A percentile compares a stretch with the other conserved stretches of the same genome.
Evolutionary conservation across 108 stramenopile species (phyloP).

Genomic region (Schizochytrium sp.): DNA sequence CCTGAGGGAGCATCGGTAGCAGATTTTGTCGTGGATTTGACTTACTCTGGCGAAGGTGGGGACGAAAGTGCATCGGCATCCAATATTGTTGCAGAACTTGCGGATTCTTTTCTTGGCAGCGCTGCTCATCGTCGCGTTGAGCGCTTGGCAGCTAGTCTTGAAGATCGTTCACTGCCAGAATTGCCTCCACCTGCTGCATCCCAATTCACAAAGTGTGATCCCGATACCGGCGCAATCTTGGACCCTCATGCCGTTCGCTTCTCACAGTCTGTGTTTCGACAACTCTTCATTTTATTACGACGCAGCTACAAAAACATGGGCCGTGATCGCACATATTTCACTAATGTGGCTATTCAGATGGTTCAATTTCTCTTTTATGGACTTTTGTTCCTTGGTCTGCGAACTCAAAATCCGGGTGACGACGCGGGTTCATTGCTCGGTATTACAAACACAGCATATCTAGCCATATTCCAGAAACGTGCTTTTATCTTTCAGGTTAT

Average conservation of each 20-base stretch:
- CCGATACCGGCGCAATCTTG: conserved; percentile 6
- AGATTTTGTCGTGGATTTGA: conserved; percentile 38
- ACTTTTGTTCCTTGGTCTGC: conserved; percentile 30
- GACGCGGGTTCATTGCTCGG: conserved; percentile 15
- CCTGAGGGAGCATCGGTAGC: neutral
- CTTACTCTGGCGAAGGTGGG: neutral
- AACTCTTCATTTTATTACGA: conserved; percentile 37
- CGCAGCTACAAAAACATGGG: conserved; percentile 52
- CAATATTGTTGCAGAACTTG: conserved; percentile 24
- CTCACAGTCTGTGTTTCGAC: conserved; percentile 3
- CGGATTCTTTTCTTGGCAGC: neutral
- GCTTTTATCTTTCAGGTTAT: conserved; percentile 58
- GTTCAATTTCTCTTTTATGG: conserved; percentile 46
- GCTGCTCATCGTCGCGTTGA: neutral
- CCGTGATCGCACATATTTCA: conserved; percentile 39
- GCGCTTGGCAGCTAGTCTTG: neutral
- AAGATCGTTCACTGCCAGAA: neutral
- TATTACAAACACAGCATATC: neutral
- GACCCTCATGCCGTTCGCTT: neutral
- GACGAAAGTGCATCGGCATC: neutral
- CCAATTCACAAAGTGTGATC: neutral
- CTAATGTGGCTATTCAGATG: conserved; percentile 55
- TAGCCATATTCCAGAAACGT: conserved; percentile 26
- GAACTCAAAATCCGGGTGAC: neutral
- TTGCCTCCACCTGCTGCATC: conserved; percentile 16